Evolutionary conservation across 352 stramenopile species (phyloP).

Genomic region (Thalassiosira ordinaria): DNA sequence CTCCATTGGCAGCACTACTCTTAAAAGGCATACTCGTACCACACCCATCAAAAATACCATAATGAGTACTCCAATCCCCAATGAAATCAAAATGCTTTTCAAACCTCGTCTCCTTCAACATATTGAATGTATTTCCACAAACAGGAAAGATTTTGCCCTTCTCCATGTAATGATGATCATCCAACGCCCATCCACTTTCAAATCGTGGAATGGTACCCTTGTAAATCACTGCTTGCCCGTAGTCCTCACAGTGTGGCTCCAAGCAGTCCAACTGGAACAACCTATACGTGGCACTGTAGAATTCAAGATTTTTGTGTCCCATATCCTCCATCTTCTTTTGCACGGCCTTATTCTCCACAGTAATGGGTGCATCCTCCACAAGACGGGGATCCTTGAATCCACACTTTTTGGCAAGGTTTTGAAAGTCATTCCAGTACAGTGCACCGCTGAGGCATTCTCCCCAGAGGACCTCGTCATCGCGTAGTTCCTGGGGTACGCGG

Average conservation of each 20-base stretch:
- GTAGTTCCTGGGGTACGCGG: constrained; percentile 84
- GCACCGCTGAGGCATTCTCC: constrained; percentile 90
- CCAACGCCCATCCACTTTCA: constrained; percentile 84
- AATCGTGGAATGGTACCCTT: constrained; percentile 88
- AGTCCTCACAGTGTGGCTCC: constrained; percentile 90
- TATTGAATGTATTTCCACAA: constrained; percentile 90
- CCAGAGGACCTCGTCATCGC: constrained; percentile 89
- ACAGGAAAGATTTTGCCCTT: constrained; percentile 86
- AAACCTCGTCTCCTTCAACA: constrained; percentile 87
- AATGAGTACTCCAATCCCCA: constrained; percentile 88
- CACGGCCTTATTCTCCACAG: constrained; percentile 83
- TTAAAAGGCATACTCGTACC: constrained; percentile 65
- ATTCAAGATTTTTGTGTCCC: constrained; percentile 87
- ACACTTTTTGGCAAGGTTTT: constrained; percentile 85
- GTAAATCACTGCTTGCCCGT: constrained; percentile 91
- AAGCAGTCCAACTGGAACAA: constrained; percentile 88
- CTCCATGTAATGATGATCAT: constrained; percentile 88
- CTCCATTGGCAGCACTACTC: constrained; percentile 21
- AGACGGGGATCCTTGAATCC: constrained; percentile 90
- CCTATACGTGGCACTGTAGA: constrained; percentile 90
- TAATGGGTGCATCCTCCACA: constrained; percentile 86
- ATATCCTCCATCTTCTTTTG: constrained; percentile 79
- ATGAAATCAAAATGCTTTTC: constrained; percentile 89
- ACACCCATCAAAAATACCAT: constrained; percentile 88
- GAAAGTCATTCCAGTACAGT: constrained; percentile 92